Base-by-base conservation (phyloP, 2,329 filamentous ascomycete species). In the Myriosclerotinia scirpicola region DNA sequence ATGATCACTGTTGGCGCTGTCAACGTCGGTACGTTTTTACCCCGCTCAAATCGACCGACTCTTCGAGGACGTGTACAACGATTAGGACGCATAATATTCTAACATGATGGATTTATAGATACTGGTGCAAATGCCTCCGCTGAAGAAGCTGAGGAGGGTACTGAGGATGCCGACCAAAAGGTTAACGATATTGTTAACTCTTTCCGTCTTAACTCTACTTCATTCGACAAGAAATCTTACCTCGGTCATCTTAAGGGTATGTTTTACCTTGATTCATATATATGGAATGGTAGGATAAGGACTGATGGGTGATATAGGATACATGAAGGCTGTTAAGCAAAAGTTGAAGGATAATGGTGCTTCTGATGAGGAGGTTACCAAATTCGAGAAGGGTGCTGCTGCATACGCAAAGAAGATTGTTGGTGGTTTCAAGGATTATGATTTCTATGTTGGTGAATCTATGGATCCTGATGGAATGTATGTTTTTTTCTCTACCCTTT, bases 41-140 rank as follows among this genome's bases (percentile, higher is more conserved):
- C 56, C 44, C 67, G 56, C 60, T 52, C 55, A 48, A 46, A 56
- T 54, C 30, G 42, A 60, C 48, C 26, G 56, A 60, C 26, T 48
- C 26, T 36, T 48, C 30, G 56, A 60, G 30, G 30, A 15, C 2
- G 9, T 38, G 15, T 34, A 66, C 20, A 44, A 53, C 22, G 12
- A 30, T 42, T 20, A 8, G 11, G 52, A 34, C 30, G 12, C 15
- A 52, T 34, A 22, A n/a, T 40, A 62, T 5, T 22, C 53, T 61
- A 42, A 58, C 26, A 26, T 6, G 9, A 6, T 30, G 22, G 14
- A 5, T 36, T 54, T 66, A 42, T 67, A 92, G 90, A 95, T 80
- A 95, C 85, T 76, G 95, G 95, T 80, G 95, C 93, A 84, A 99
- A 99, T 82, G 91, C 95, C 75, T 98, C 94, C 75, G 93, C 95